Base-by-base conservation (phyloP, 257 asterid genomes). In the Lantana camara region DNA sequence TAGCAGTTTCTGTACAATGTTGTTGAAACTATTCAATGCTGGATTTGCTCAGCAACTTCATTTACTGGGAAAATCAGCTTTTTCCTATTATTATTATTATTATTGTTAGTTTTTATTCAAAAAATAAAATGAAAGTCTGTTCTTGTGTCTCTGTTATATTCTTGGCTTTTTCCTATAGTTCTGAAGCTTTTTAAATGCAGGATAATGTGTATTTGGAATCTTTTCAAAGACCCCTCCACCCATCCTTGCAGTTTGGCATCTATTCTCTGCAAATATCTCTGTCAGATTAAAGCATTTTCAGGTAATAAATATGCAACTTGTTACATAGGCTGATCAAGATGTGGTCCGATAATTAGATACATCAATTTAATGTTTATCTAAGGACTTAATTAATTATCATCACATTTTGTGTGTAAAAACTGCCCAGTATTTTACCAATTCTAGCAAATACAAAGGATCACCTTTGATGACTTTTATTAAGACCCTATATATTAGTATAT, bases 11-110 rank as follows among this genome's bases (percentile, higher is more conserved):
- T 68, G 78, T 61, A 68, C 74, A 69, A 70, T 76, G 78, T 76
- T 71, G 82, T 80, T 76, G 82, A 72, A 72, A 58, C 74, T 45
- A 70, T 77, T 75, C 57, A 75, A 70, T 66, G 75, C 79, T 72
- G 66, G 42, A 64, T 63, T 62, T 59, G 61, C 35, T 15, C 48
- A 66, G 57, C 4, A 63, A 34, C 17, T 46, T 67, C 49, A 35
- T 37, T 63, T 54, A 34, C 30, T 52, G 22, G 54, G 46, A 52
- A 29, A 52, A 16, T 19, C 14, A 68, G 58, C 9, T 4, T n/a
- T 7, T 27, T 27, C 32, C 32, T 41, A n/a, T n/a, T n/a, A n/a
- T n/a, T n/a, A n/a, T n/a, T n/a, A n/a, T n/a, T n/a, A n/a, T n/a
- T n/a, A n/a, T n/a, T n/a, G n/a, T n/a, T n/a, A n/a, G n/a, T 48